phyloP scores from a whole-genome alignment of 352 stramenopile genomes.

The Pythium inflatum region DNA sequence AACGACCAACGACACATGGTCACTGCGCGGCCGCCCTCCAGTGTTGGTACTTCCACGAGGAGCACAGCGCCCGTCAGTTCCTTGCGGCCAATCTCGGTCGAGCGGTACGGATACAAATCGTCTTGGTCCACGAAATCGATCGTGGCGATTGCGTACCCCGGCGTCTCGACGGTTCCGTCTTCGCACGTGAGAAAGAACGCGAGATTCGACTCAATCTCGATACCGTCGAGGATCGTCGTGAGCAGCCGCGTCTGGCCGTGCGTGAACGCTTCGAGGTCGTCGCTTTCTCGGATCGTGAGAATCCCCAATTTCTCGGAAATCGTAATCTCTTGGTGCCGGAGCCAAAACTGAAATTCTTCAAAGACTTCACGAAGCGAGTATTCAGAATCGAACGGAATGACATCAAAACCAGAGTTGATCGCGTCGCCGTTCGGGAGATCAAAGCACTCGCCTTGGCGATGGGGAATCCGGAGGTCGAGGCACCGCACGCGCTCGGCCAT shows the following conservation, averaged over 20 bases:
- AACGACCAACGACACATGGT: conserved; percentile 20
- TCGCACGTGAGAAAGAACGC: conserved; percentile 10
- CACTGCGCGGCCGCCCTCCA: neutral
- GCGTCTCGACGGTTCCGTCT: neutral
- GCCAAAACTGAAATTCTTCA: conserved; percentile 12
- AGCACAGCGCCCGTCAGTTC: conserved; percentile 7
- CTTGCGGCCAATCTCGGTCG: conserved; percentile 1
- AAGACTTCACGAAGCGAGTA: conserved; percentile 17
- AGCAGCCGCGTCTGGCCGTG: conserved; percentile 17
- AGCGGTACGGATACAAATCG: conserved; percentile 18
- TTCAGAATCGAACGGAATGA: conserved; percentile 1
- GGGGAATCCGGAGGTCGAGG: conserved; percentile 4
- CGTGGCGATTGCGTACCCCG: conserved; percentile 8
- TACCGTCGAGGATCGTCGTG: neutral
- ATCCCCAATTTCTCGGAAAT: conserved; percentile 9
- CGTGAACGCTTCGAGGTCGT: conserved; percentile 9
- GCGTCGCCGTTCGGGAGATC: conserved; percentile 13
- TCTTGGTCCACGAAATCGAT: conserved; percentile 29
- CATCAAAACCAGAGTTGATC: neutral
- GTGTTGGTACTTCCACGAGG: conserved; percentile 1
- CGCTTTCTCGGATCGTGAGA: conserved; percentile 23
- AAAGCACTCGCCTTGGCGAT: conserved; percentile 10
- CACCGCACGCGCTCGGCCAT: conserved; percentile 4
- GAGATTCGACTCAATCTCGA: conserved; percentile 21
- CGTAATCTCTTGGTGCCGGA: conserved; percentile 19